Evolutionary conservation across 192 early-diverging fungal genomes (phyloP).

Genomic region (Linnemannia exigua): DNA sequence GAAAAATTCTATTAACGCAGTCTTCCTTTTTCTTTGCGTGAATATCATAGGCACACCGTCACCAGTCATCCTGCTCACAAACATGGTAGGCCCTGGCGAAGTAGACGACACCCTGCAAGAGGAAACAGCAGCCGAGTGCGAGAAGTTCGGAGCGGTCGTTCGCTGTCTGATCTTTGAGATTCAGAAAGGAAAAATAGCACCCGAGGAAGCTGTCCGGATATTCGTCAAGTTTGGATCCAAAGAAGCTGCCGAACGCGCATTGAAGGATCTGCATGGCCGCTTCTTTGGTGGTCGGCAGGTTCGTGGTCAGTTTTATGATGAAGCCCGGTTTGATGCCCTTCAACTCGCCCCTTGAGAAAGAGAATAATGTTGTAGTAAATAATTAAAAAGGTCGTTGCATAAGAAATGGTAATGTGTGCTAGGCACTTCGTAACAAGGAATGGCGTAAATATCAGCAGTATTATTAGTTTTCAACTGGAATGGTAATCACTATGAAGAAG

Average conservation of each 20-base stretch:
- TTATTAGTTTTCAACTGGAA: background rate
- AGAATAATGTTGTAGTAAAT: background rate
- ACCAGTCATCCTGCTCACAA: slow-evolving; percentile 73
- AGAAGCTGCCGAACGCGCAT: slow-evolving; percentile 65
- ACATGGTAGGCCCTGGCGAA: slow-evolving; percentile 85
- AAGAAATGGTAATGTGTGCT: background rate
- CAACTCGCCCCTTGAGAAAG: slow-evolving; percentile 65
- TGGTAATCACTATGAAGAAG: background rate
- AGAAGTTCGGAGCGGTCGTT: slow-evolving; percentile 82
- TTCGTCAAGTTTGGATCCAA: slow-evolving; percentile 78
- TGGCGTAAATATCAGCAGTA: background rate
- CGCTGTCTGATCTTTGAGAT: slow-evolving; percentile 78
- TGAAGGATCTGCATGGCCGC: slow-evolving; percentile 74
- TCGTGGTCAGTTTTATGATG: slow-evolving; percentile 72
- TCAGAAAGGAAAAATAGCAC: slow-evolving; percentile 63
- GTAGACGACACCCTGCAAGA: slow-evolving; percentile 81
- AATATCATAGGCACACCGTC: slow-evolving; percentile 29
- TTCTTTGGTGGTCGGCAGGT: slow-evolving; percentile 84
- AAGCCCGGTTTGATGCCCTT: slow-evolving; percentile 66
- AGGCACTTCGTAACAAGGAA: background rate
- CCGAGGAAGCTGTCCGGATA: slow-evolving; percentile 82
- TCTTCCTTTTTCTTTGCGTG: background rate
- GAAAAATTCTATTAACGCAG: background rate
- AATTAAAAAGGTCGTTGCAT: background rate
- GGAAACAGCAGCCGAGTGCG: slow-evolving; percentile 85